A percentile compares a stretch with the other conserved stretches of the same genome.
phyloP scores from a whole-genome alignment of 78 protist genomes.

The Dictyostelium capitatum region DNA sequence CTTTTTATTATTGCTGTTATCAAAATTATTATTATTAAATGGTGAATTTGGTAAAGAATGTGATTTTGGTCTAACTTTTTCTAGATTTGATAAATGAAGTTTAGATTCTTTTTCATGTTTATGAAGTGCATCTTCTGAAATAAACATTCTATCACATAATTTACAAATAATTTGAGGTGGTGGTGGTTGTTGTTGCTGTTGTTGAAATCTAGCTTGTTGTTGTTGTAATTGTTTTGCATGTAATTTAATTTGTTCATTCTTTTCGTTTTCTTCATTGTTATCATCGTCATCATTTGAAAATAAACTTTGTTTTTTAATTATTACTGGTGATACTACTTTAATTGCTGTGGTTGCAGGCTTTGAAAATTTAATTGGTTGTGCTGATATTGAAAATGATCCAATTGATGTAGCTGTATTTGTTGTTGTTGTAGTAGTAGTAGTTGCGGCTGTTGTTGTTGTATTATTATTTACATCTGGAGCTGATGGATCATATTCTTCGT shows the following conservation, averaged over 20 bases:
- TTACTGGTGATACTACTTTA: conserved; percentile 56
- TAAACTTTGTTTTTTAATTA: conserved; percentile 23
- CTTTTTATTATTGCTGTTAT: conserved; percentile 16
- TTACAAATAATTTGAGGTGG: conserved; percentile 19
- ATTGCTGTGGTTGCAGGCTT: conserved; percentile 25
- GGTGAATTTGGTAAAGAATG: neutral
- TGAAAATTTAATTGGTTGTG: conserved; percentile 40
- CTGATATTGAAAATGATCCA: conserved; percentile 15
- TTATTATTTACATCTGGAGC: neutral
- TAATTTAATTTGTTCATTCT: neutral
- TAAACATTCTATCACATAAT: conserved; percentile 56
- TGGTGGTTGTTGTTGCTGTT: neutral
- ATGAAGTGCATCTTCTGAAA: conserved; percentile 32
- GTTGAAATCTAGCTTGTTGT: neutral
- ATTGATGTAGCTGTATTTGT: neutral
- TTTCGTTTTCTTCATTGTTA: neutral
- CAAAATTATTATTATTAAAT: neutral
- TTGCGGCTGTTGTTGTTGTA: conserved; percentile 8
- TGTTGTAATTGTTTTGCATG: neutral
- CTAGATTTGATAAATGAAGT: conserved; percentile 43
- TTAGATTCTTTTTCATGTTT: conserved; percentile 73
- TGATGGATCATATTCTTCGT: neutral
- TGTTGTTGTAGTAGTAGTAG: conserved; percentile 3
- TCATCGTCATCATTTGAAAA: neutral
- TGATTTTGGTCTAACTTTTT: conserved; percentile 17